Evolutionary conservation across 176 grass and related monocot species (phyloP).

Genomic region (Carex kokanica): DNA sequence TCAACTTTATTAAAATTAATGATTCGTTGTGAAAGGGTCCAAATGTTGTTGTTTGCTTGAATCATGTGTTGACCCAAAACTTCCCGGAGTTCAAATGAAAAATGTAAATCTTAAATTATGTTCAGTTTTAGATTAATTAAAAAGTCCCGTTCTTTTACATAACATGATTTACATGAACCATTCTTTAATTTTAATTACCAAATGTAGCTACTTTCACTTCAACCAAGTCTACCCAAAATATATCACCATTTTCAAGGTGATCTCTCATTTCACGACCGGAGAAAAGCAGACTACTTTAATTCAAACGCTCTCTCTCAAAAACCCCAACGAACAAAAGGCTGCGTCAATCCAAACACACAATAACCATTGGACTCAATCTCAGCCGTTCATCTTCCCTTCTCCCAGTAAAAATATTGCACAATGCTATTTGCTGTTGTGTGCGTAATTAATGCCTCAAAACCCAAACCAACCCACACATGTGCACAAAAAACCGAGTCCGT

Average conservation of each 20-base stretch:
- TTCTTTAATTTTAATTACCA: not conserved
- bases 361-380: not conserved
- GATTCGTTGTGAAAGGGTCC: not conserved
- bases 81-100: not conserved
- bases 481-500: not conserved
- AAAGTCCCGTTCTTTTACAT: not conserved
- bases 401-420: not conserved
- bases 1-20: not conserved
- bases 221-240: slow-evolving; percentile 5
- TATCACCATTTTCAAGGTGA: slow-evolving; percentile 9
- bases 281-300: slow-evolving; percentile 31
- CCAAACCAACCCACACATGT: slow-evolving; percentile 7
- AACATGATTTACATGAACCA: not conserved
- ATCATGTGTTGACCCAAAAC: too few relatives aligned
- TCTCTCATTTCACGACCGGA: not conserved
- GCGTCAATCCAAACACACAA: slow-evolving; percentile 3
- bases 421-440: not conserved
- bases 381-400: not conserved
- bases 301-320: slow-evolving; percentile 22
- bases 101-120: not conserved
- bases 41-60: not conserved
- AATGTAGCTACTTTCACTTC: not conserved
- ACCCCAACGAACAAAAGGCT: not conserved
- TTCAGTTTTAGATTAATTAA: not conserved
- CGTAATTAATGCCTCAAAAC: slow-evolving; percentile 19